Evolutionary conservation across 495 filamentous ascomycete genomes (phyloP), one percentile per base, ranked within the genome.

Genomic region (Trichoderma gamsii): DNA sequence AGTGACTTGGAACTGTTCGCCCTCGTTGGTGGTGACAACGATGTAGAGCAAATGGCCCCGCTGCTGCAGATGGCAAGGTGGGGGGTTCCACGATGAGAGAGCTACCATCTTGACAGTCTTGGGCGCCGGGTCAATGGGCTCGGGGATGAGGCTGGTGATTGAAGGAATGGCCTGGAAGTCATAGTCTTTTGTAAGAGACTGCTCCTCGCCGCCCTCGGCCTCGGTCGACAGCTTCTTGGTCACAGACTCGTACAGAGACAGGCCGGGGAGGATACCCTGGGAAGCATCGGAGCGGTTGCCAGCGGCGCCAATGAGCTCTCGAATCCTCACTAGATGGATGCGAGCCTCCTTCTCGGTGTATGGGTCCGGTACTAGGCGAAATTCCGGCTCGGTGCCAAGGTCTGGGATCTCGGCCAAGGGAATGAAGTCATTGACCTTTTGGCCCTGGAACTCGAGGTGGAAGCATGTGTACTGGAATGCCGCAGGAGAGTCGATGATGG

Each of bases 291-390:
- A 87, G 65, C 93, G 88, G 76, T 96, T 87, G 27, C 92, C 92
- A 41, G 93, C 87, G 70, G 93, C 93, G 63, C 96, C 96, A 68
- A 99, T 90, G 63, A 99, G 82, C 71, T 99, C 96, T 70, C 96
- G 83, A 66, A 97, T 87, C 65, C 96, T 85, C 59, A 98, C 86
- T 64, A 97, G 79, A 78, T 99, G 96, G 83, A 98, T 89, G 69
- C 96, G 89, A 64, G 96, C 94, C 78, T 98, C 95, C 82, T 97
- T 98, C 81, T 98, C 96, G 29, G 92, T 99, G 77, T 99, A 99
- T 21, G 96, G 91, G 74, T 99, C 96, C 78, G 97, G 92, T 52
- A 97, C 87, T 69, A 99, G 80, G 43, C 83, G 84, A 49, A 98
- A 81, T 75, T 91, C 88, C 13, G 92, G 88, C 67, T 89, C 88